Evolutionary conservation across 2,329 filamentous ascomycete genomes (phyloP).

Genomic region (Pseudogymnoascus sp.): DNA sequence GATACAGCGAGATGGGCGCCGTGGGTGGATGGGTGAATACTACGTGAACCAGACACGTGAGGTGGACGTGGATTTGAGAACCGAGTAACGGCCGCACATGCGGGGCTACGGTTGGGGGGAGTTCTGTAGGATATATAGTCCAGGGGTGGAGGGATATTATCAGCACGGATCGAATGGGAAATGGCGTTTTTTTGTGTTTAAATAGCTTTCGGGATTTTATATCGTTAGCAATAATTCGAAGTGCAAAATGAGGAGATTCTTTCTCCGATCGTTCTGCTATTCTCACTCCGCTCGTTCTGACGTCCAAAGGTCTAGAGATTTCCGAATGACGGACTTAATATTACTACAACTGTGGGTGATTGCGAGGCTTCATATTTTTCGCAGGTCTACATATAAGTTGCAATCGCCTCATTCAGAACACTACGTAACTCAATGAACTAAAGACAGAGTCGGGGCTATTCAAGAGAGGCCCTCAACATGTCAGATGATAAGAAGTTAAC

Average conservation of each 20-base stretch:
- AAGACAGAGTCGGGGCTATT: too few species aligned
- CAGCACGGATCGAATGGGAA: not conserved
- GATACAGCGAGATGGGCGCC: not conserved
- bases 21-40: not conserved
- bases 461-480: too few species aligned
- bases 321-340: not conserved
- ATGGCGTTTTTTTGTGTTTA: not conserved
- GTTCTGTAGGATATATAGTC: slow-evolving; percentile 1
- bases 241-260: not conserved
- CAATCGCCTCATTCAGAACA: too few species aligned
- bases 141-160: not conserved
- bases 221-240: not conserved
- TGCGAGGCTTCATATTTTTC: too few species aligned
- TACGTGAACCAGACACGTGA: not conserved
- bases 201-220: not conserved
- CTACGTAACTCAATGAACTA: too few species aligned
- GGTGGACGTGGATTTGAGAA: not conserved
- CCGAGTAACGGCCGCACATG: slow-evolving; percentile 3
- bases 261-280: not conserved
- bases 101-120: not conserved
- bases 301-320: not conserved
- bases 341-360: too few species aligned
- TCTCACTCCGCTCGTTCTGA: not conserved
- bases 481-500: too few species aligned
- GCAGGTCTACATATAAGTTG: too few species aligned